Base-by-base conservation (phyloP, 768 basidiomycete genomes). In the Saitozyma sp. region DNA sequence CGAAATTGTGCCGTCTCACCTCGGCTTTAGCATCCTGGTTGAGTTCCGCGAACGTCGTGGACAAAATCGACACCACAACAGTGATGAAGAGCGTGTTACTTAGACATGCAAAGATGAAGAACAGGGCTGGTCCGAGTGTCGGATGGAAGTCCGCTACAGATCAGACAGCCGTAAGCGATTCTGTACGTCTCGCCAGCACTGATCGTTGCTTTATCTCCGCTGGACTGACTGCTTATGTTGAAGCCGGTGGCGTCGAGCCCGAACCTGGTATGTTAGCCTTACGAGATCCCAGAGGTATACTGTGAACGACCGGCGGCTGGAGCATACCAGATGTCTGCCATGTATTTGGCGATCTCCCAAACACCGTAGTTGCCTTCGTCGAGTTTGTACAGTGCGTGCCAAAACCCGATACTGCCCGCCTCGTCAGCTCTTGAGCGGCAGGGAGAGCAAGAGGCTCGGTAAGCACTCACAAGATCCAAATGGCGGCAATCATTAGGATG, bases 281-380 rank as follows among this genome's bases (percentile, higher is more conserved):
- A 2, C 2, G 29, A 29, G 2, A 29, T 29, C 5, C 29, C 2
- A 29, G 29, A 5, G 2, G 5, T 29, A 29, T 5, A 29, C 29
- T 2, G 29, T 29, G 29, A 2, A 29, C 29, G 29, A 29, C 29
- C 29, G 29, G 2, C 29, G 2, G 29, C 5, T 2, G 29, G 29
- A 5, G 29, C 29, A 29, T 29, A 29, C 64, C 64, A 71, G 49
- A 71, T 68, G 43, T 68, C 63, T 13, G 64, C 58, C 70, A 71
- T 68, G 53, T 63, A 66, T 58, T 67, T 61, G 8, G 62, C 56
- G 49, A 69, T 61, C 54, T 64, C 63, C 63, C 63, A 64, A 9
- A 64, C 63, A 11, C 63, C 54, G 45, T 59, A 64, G 41, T 60
- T 64, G 4, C 63, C 63, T 40, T 64, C 63, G 38, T 64, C 63